phyloP scores from a whole-genome alignment of 2,329 filamentous ascomycete genomes.

The Venturia carpophila region DNA sequence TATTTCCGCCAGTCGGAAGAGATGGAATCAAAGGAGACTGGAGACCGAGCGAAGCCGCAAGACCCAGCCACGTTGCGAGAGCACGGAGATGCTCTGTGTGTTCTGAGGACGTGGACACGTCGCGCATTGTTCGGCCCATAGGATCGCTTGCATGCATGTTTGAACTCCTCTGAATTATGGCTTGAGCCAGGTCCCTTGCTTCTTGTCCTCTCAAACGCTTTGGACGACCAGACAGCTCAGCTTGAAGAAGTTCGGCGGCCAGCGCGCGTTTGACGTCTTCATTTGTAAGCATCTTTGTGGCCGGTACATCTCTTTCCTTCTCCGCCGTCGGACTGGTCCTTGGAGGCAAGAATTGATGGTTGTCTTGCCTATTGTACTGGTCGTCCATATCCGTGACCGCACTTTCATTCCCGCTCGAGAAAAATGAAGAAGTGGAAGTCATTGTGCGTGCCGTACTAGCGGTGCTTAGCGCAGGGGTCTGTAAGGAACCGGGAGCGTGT shows the following conservation, averaged over 20 bases:
- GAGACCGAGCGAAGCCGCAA: conserved; percentile 25
- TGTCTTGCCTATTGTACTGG: background rate
- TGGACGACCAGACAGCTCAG: conserved; percentile 33
- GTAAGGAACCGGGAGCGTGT: background rate
- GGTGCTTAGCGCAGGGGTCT: conserved; percentile 15
- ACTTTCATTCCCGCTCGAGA: background rate
- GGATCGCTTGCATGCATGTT: conserved; percentile 24
- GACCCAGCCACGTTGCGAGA: conserved; percentile 21
- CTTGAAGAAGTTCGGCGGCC: conserved; percentile 40
- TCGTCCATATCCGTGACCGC: conserved; percentile 11
- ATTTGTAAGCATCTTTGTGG: conserved; percentile 24
- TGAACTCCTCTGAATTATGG: conserved; percentile 33
- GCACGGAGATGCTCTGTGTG: background rate
- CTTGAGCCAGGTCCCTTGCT: conserved; percentile 39
- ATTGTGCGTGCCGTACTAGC: conserved; percentile 16
- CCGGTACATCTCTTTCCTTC: background rate
- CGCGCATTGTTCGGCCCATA: background rate
- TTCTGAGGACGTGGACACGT: background rate
- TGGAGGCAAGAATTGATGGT: background rate
- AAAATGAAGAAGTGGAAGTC: conserved; percentile 1
- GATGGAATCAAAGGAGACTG: conserved; percentile 16
- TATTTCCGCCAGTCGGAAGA: conserved; percentile 22
- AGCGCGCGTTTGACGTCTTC: conserved; percentile 40
- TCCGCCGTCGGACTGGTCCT: background rate
- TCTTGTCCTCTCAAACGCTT: conserved; percentile 39